Evolutionary conservation across 1,139 yeast genomes (phyloP), one percentile per base, ranked within the genome.

Genomic region (Nakaseomyces sp.): DNA sequence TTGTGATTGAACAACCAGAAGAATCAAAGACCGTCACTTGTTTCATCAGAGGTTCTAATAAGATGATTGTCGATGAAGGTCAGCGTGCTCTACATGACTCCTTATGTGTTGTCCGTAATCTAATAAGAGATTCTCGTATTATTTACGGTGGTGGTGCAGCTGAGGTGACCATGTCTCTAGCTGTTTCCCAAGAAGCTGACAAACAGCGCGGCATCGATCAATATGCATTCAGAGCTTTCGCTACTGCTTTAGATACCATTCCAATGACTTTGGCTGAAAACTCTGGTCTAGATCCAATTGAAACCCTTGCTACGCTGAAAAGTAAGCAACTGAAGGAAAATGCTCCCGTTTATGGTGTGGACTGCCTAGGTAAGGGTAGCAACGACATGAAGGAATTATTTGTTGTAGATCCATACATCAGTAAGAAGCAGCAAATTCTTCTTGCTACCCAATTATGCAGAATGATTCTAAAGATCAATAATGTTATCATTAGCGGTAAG

Each of bases 111-210:
- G 98, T 93, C 28, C 85, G 98, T 70, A 93, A 93, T 68, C 76
- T 93, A 61, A 82, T 93, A 45, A 80, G 83, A 61, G 97, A 93
- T 63, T 82, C 80, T 63, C 77, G 96, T 66, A 87, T 93, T 41
- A 97, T 93, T 13, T 93, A 93, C 61, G 98, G 98, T 51, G 98
- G 98, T 55, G 99, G 98, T 56, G 96, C 98, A 17, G 93, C 97
- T 20, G 99, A 93, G 68, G 79, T 91, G 45, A 74, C 96, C 1
- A 84, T 95, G 70, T 88, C 97, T 13, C 69, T 91, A 53, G 94
- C 95, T 9, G 96, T 93, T 16, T 75, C 89, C 45, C 87, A 82
- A 43, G 95, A 85, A 51, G 97, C 97, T 32, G 96, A 89, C 64
- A 79, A 77, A 60, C 94, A 86, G 66, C 81, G 79, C 58, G 97